Conservation (phyloP, 1,284 basidiomycete species). For the Ceratobasidium theobromae region DNA sequence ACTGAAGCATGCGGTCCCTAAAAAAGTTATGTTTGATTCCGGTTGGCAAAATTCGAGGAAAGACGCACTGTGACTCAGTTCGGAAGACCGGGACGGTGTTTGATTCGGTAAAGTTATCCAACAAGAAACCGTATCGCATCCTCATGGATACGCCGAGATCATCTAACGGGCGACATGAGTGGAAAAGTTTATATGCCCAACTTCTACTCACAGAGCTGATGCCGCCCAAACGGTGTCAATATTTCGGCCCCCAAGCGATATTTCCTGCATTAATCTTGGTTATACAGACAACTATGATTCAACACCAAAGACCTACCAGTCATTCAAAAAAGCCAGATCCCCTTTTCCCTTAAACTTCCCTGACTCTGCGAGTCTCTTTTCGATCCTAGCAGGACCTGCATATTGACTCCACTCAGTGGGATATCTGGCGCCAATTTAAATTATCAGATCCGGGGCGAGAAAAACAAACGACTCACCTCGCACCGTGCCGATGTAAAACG, state of each 20-base stretch:
- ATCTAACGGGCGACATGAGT: not conserved
- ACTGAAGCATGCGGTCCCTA: constrained; percentile 79
- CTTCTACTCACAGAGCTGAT: constrained; percentile 45
- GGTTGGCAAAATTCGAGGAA: constrained; percentile 40
- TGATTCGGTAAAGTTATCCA: constrained; percentile 70
- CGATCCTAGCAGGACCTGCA: constrained; percentile 41
- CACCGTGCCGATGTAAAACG: constrained; percentile 49
- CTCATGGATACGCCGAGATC: constrained; percentile 34
- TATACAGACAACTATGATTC: not conserved
- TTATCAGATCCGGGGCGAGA: not conserved
- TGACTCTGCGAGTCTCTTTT: constrained; percentile 37
- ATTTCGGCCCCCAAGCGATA: constrained; percentile 51
- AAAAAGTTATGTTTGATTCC: constrained; percentile 31
- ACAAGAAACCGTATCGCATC: constrained; percentile 40
- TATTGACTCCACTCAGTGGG: constrained; percentile 38
- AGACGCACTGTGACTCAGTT: constrained; percentile 76
- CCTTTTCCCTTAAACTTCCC: constrained; percentile 42
- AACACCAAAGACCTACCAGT: constrained; percentile 41
- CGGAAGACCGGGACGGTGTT: constrained; percentile 80
- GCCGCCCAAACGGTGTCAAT: constrained; percentile 51
- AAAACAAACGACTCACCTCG: constrained; percentile 39
- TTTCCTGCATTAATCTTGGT: constrained; percentile 3
- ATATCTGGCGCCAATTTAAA: constrained; percentile 40
- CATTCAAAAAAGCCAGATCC: constrained; percentile 48
- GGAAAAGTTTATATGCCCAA: not conserved